Percentiles rank a stretch among this genome's conserved stretches.
These are phyloP conservation scores for Brasilioporus rufonigricans DNA, from an alignment of 768 basidiomycete genomes.

Conservation along the genomic window DNA sequence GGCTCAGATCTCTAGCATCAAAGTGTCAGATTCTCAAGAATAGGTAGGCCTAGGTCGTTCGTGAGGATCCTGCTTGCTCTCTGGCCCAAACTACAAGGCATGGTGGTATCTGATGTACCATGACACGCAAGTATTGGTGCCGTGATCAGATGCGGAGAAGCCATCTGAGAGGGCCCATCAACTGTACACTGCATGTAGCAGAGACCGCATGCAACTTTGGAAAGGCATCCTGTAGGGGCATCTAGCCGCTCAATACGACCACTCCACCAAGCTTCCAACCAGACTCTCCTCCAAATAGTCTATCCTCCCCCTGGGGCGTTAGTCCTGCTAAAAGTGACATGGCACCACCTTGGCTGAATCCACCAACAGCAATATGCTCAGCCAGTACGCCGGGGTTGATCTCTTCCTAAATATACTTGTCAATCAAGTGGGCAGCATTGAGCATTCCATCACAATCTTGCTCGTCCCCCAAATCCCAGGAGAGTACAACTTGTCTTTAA, in stretches of 20 bases:
- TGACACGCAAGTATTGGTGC: too few species aligned
- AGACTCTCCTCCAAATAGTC: conserved; percentile 28
- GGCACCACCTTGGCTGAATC: too few species aligned
- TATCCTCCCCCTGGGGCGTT: conserved; percentile 24
- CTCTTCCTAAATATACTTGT: too few species aligned
- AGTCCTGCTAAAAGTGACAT: conserved; percentile 43
- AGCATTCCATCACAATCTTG: conserved; percentile 61
- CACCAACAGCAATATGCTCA: too few species aligned
- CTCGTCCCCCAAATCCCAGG: too few species aligned
- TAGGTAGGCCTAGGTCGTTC: conserved; percentile 49
- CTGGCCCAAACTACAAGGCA: too few species aligned
- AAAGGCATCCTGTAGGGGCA: conserved; percentile 51
- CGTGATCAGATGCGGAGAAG: too few species aligned
- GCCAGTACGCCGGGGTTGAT: too few species aligned
- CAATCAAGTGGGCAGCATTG: conserved; percentile 33
- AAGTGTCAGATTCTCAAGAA: conserved; percentile 35
- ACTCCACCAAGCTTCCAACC: conserved; percentile 41
- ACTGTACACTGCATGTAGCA: not conserved
- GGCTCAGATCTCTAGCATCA: too few species aligned
- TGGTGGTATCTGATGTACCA: too few species aligned
- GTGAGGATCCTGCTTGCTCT: conserved; percentile 58
- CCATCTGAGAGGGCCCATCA: conserved; percentile 47
- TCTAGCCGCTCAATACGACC: conserved; percentile 74
- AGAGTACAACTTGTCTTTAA: too few species aligned
- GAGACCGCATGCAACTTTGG: conserved; percentile 47